These are phyloP conservation scores for Xylaria sp. DNA, from an alignment of 2,329 filamentous ascomycete genomes.

Conservation along the genomic window DNA sequence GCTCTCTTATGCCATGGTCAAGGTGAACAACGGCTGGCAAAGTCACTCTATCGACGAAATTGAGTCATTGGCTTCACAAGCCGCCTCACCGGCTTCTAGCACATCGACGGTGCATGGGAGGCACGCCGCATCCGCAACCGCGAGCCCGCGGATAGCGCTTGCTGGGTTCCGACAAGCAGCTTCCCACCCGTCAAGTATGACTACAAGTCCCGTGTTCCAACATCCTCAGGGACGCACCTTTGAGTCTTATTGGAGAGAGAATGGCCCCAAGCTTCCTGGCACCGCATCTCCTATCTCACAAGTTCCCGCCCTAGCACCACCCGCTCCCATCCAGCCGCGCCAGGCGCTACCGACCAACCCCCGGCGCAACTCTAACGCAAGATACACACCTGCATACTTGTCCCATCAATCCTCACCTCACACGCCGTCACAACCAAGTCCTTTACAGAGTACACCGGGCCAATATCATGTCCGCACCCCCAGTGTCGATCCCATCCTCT, in stretches of 20 bases:
- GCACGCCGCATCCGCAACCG: slow-evolving; percentile 58
- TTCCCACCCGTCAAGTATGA: slow-evolving; percentile 37
- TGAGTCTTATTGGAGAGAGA: slow-evolving; percentile 54
- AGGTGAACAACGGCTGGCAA: slow-evolving; percentile 90
- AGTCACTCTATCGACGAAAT: slow-evolving; percentile 77
- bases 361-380: slow-evolving; percentile 58
- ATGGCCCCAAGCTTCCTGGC: slow-evolving; percentile 43
- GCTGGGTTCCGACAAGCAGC: slow-evolving; percentile 44
- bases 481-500: slow-evolving; percentile 60
- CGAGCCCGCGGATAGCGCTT: slow-evolving; percentile 56
- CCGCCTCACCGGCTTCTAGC: slow-evolving; percentile 66
- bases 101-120: slow-evolving; percentile 60
- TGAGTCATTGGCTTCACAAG: slow-evolving; percentile 74
- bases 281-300: slow-evolving; percentile 47
- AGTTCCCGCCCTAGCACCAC: slow-evolving; percentile 55
- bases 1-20: slow-evolving; percentile 91
- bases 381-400: slow-evolving; percentile 56
- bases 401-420: slow-evolving; percentile 53
- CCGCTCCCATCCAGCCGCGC: slow-evolving; percentile 60
- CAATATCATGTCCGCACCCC: slow-evolving; percentile 45
- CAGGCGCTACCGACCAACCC: slow-evolving; percentile 47
- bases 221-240: slow-evolving; percentile 44
- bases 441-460: slow-evolving; percentile 46
- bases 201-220: slow-evolving; percentile 38
- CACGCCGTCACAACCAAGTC: slow-evolving; percentile 48